Conservation (phyloP, 2,329 filamentous ascomycete genomes). For the Cryphonectria radicalis region DNA sequence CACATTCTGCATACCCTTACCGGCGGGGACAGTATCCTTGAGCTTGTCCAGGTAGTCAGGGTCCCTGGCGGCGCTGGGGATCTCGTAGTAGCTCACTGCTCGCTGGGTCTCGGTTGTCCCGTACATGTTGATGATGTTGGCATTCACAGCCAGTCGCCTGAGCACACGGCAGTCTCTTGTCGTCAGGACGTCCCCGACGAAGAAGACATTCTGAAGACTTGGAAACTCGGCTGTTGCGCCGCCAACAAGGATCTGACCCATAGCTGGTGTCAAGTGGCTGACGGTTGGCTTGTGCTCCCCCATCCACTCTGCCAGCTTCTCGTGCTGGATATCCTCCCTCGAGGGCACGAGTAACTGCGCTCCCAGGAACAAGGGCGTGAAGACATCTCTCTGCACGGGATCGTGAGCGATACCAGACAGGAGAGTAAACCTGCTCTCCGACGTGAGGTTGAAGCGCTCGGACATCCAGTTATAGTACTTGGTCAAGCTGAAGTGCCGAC, state of each 20-base stretch:
- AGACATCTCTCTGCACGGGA: conserved; percentile 48
- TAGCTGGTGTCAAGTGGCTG: conserved; percentile 90
- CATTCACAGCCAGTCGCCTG: conserved; percentile 76
- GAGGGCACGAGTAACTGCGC: conserved; percentile 23
- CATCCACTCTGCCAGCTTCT: conserved; percentile 89
- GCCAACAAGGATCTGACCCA: conserved; percentile 94
- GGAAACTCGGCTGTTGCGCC: conserved; percentile 79
- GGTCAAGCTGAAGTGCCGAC: conserved; percentile 82
- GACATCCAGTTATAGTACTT: conserved; percentile 96
- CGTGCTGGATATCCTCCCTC: conserved; percentile 71
- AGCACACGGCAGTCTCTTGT: conserved; percentile 79
- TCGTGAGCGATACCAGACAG: conserved; percentile 84
- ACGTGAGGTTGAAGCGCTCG: conserved; percentile 64
- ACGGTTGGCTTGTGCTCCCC: conserved; percentile 73
- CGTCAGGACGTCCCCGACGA: conserved; percentile 88
- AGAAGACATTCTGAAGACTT: conserved; percentile 78
- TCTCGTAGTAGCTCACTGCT: conserved; percentile 81
- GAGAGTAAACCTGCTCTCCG: conserved; percentile 70
- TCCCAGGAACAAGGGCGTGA: conserved; percentile 26
- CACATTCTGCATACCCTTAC: conserved; percentile 85
- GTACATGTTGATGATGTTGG: conserved; percentile 82
- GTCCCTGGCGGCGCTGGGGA: conserved; percentile 68
- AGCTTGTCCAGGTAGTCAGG: conserved; percentile 53
- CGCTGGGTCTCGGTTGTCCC: conserved; percentile 86
- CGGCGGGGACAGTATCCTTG: conserved; percentile 77